These are phyloP conservation scores for Leptographium wingfieldii DNA, from an alignment of 2,329 filamentous ascomycete genomes.

Conservation along the genomic window DNA sequence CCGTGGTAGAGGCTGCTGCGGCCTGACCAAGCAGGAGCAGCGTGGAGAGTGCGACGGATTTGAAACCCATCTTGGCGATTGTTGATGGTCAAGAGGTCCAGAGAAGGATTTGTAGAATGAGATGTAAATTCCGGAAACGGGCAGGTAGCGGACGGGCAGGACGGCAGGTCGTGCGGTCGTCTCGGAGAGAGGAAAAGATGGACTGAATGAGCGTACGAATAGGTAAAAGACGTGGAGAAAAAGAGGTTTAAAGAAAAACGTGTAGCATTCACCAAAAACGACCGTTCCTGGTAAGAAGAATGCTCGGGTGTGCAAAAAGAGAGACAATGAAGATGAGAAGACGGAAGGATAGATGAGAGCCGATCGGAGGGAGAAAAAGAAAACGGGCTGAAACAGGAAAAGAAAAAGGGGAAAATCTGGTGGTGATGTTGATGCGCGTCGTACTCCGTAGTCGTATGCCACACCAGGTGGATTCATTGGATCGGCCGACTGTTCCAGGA, in stretches of 20 bases:
- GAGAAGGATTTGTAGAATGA: neutral
- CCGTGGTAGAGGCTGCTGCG: slow-evolving; percentile 10
- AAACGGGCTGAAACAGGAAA: slow-evolving; percentile 2
- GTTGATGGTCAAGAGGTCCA: too few relatives aligned
- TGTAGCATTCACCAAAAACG: neutral
- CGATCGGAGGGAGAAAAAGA: neutral
- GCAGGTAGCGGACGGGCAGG: neutral
- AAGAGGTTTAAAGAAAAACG: neutral
- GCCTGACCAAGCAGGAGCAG: slow-evolving; percentile 25
- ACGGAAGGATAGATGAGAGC: neutral
- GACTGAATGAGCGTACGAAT: slow-evolving; percentile 7
- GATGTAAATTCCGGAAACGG: neutral
- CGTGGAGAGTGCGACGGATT: slow-evolving; percentile 22
- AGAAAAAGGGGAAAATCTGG: neutral
- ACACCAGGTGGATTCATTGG: slow-evolving; percentile 1
- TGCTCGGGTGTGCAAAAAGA: neutral
- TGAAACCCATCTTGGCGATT: slow-evolving; percentile 14
- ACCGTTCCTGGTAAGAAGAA: neutral
- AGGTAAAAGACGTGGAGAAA: neutral
- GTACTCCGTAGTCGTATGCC: neutral
- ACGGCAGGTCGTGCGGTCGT: neutral
- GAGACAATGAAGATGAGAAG: neutral
- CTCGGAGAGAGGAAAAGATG: neutral
- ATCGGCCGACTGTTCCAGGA: neutral
- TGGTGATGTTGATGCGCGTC: neutral